A percentile compares a stretch with the other conserved stretches of the same genome.
Evolutionary conservation across 306 rosid species (phyloP).

Genomic region (Quercus rubra): DNA sequence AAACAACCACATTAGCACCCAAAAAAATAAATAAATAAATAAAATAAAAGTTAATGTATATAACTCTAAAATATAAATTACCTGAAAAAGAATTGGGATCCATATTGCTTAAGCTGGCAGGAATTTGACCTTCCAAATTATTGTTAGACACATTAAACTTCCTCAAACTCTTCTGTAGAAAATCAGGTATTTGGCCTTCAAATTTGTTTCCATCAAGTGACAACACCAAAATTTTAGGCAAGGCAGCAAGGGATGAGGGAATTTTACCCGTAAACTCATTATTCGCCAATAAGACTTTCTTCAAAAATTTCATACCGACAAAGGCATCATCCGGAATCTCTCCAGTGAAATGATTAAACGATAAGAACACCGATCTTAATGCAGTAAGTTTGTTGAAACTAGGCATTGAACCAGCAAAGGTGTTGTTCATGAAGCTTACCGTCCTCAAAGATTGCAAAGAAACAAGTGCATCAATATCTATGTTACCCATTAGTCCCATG

Average conservation of each 20-base stretch:
- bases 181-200: slow-evolving; percentile 60
- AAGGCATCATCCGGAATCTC: slow-evolving; percentile 65
- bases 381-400: slow-evolving; percentile 30
- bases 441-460: slow-evolving; percentile 38
- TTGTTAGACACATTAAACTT: slow-evolving; percentile 57
- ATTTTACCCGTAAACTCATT: slow-evolving; percentile 63
- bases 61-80: not conserved
- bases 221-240: slow-evolving; percentile 50
- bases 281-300: slow-evolving; percentile 45
- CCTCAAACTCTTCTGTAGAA: slow-evolving; percentile 31
- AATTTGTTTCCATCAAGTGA: slow-evolving; percentile 74
- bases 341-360: slow-evolving; percentile 71
- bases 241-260: slow-evolving; percentile 60
- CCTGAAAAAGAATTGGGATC: slow-evolving; percentile 48
- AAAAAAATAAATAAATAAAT: too few relatives aligned
- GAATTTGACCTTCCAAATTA: slow-evolving; percentile 68
- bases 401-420: slow-evolving; percentile 69
- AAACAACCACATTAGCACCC: too few relatives aligned
- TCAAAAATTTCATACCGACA: slow-evolving; percentile 41
- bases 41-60: not conserved
- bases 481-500: slow-evolving; percentile 58
- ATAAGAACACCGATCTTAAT: slow-evolving; percentile 52
- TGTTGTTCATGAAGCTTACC: slow-evolving; percentile 76
- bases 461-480: slow-evolving; percentile 39
- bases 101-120: slow-evolving; percentile 38